phyloP scores from a whole-genome alignment of 768 basidiomycete genomes.

The Auricularia heimuer region DNA sequence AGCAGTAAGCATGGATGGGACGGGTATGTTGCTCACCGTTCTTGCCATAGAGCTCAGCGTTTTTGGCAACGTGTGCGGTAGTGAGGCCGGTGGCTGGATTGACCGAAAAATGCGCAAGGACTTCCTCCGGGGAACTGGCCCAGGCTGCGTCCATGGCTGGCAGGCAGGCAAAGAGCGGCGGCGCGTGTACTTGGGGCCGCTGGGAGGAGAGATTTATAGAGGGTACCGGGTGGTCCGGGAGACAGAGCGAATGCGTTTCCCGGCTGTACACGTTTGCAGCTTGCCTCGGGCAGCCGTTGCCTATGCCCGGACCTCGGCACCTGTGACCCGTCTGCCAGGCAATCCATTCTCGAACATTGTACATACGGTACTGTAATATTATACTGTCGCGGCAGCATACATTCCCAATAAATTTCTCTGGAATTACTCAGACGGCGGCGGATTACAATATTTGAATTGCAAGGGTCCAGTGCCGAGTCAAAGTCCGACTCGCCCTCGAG shows the following conservation, averaged over 20 bases:
- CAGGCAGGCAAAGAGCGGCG: conserved; percentile 14
- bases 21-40: conserved; percentile 47
- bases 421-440: too few relatives aligned
- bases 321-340: too few relatives aligned
- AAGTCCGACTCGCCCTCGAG: background rate
- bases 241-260: background rate
- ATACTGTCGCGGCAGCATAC: too few relatives aligned
- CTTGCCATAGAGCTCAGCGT: conserved; percentile 73
- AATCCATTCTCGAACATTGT: too few relatives aligned
- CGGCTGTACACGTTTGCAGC: background rate
- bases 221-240: background rate
- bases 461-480: background rate
- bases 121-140: conserved; percentile 58
- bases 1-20: background rate
- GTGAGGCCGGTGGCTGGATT: conserved; percentile 55
- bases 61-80: conserved; percentile 54
- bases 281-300: background rate
- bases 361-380: too few relatives aligned
- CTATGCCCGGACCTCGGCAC: background rate
- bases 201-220: conserved; percentile 4
- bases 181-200: background rate
- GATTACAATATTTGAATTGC: too few relatives aligned
- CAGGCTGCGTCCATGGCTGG: conserved; percentile 63
- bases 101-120: conserved; percentile 66
- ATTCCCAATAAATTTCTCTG: too few relatives aligned